Base-by-base conservation (phyloP, 306 rosid species). In the Arachis hypogaea region DNA sequence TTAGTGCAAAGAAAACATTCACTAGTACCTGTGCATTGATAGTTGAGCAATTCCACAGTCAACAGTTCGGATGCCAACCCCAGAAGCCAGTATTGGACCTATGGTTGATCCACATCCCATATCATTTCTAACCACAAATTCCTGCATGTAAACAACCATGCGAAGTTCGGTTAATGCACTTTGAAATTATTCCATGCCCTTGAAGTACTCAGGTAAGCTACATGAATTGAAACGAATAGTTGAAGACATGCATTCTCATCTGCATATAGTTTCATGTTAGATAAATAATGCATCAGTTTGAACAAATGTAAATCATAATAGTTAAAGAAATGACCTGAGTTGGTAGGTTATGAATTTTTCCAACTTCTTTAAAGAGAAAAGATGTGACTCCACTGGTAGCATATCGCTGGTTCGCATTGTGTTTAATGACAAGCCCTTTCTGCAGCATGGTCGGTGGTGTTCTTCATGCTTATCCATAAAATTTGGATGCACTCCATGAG, bases 71-170 rank as follows among this genome's bases (percentile, higher is more conserved):
- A 94, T 91, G 71, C 97, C 96, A 54, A 85, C 93, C 68, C 98
- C 97, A 63, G 97, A 89, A 58, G 97, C 96, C 44, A 94, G 96
- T 78, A 94, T 94, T 57, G 98, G 98, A 71, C 97, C 98, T 68
- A 94, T 94, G 79, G 98, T 94, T 40, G 98, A 94, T 77, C 98
- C 98, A 40, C 98, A 94, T 72, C 98, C 98, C 98, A 89, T 94
- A 78, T 89, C 98, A 61, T 94, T 94, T 91, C 98, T 81, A 77
- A 94, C 97, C 77, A 84, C 98, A 68, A 91, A 94, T 78, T 94
- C 98, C 98, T 94, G 63, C 77, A 75, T 7, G 51, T 11, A 42
- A 33, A 33, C 38, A 2, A 33, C 38, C 38, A 33, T 33, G 38
- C 38, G 28, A 22, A 22, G 28, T 22, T 33, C 4, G 38, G 4